phyloP scores from a whole-genome alignment of 1,284 basidiomycete genomes.

The Phlebopus sp. region DNA sequence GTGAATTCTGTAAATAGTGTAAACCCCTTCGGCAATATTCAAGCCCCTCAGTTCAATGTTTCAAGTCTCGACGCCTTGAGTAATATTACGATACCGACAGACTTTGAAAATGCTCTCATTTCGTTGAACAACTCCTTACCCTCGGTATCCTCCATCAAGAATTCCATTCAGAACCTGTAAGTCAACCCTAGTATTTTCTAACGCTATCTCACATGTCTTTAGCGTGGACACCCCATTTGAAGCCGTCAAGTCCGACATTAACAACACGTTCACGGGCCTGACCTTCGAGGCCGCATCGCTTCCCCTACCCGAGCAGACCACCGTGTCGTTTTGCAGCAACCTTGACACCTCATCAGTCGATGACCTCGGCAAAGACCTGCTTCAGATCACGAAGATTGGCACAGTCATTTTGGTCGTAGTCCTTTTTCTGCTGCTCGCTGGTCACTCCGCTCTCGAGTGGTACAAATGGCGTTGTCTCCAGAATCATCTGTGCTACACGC shows the following conservation, averaged over 20 bases:
- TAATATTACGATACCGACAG: constrained; percentile 81
- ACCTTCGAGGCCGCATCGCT: constrained; percentile 68
- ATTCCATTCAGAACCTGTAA: constrained; percentile 70
- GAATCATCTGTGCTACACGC: constrained; percentile 62
- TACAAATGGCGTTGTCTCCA: constrained; percentile 75
- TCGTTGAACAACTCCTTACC: constrained; percentile 83
- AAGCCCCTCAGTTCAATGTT: constrained; percentile 66
- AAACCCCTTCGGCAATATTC: constrained; percentile 65
- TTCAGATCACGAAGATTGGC: constrained; percentile 76
- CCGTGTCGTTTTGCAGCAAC: constrained; percentile 66
- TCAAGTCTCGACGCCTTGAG: constrained; percentile 71
- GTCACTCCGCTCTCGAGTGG: constrained; percentile 72
- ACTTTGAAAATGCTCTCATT: constrained; percentile 70
- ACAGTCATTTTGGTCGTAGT: constrained; percentile 65
- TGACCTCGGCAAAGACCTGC: constrained; percentile 72
- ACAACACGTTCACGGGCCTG: constrained; percentile 74
- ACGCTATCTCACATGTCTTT: constrained; percentile 14
- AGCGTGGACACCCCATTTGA: constrained; percentile 87
- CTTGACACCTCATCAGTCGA: constrained; percentile 85
- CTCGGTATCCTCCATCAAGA: constrained; percentile 72
- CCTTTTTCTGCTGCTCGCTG: constrained; percentile 60
- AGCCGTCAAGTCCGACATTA: constrained; percentile 81
- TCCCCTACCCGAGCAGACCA: constrained; percentile 68
- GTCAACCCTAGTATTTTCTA: constrained; percentile 25
- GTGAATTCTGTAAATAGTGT: constrained; percentile 71